Base-by-base conservation (phyloP, 495 filamentous ascomycete species). In the Podospora pseudocomata region DNA sequence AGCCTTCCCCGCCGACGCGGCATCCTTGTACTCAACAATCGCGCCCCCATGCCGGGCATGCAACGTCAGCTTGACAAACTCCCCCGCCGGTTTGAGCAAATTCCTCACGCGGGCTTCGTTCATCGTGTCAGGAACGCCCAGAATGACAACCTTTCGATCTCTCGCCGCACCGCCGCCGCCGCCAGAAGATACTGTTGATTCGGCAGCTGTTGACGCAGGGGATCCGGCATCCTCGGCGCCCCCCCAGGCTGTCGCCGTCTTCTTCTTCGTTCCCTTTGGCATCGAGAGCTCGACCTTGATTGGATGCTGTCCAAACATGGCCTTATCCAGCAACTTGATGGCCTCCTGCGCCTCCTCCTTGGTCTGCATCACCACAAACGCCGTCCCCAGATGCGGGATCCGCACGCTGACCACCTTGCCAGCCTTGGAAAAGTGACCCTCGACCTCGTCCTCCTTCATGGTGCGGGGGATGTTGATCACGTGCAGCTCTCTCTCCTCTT, bases 401-500 rank as follows among this genome's bases (percentile, higher is more conserved):
- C 88, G 85, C 19, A 92, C 84, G 27, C 82, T 83, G 67, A 91
- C 86, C 55, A 99, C 85, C 3, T 78, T 87, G 56, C 95, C 95
- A 64, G 91, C 94, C 67, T 88, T 87, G 26, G 82, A 77, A 69
- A 97, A 97, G 3, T 90, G 72, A 2, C 87, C 84, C 63, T 82
- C 79, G 53, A 97, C 71, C 34, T 97, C 91, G 2, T 86, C 76
- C 70, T 93, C 91, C 1, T 75, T 85, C 15, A 86, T 84, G 20
- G 81, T 84, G 70, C 84, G 87, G 71, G 92, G 85, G 15, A 97
- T 74, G 67, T 94, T 92, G 49, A 83, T 83, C 65, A 97, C 84
- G 72, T 91, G 93, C n/a, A 99, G 70, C 76, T 98, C 94, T 26
- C 95, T 88, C 13, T 89, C 92, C 77, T 97, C 94, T 20, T 89